These are phyloP conservation scores for Chalara sp. DNA, from an alignment of 2,329 filamentous ascomycete genomes.

Conservation along the genomic window DNA sequence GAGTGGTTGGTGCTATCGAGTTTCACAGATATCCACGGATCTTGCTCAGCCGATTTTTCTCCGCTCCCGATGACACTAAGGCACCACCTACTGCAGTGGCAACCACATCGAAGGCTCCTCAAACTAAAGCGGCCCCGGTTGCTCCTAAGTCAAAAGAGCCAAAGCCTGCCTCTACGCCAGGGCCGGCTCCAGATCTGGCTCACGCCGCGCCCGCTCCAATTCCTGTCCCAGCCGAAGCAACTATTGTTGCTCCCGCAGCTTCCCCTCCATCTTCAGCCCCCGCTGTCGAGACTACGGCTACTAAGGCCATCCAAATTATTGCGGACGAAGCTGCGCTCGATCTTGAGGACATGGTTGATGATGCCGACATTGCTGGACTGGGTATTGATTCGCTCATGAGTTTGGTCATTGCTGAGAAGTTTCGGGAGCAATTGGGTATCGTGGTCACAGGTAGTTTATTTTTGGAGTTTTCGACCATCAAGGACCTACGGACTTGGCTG, in stretches of 20 bases:
- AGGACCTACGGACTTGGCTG: conserved; percentile 25
- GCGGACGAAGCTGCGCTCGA: conserved; percentile 25
- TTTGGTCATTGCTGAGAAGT: conserved; percentile 26
- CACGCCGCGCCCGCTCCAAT: neutral
- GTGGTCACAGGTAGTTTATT: conserved; percentile 26
- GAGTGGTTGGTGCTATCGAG: conserved; percentile 24
- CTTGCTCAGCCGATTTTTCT: conserved; percentile 34
- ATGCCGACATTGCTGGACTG: conserved; percentile 24
- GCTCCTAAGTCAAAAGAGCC: neutral
- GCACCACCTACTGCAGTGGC: neutral
- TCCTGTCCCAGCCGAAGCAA: neutral
- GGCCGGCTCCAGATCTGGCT: neutral
- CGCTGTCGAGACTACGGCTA: conserved; percentile 10
- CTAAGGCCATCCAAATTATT: conserved; percentile 25
- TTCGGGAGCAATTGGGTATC: conserved; percentile 28
- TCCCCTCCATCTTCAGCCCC: conserved; percentile 14
- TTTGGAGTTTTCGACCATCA: conserved; percentile 30
- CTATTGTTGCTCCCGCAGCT: conserved; percentile 16
- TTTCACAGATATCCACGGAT: conserved; percentile 32
- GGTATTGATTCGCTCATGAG: conserved; percentile 31
- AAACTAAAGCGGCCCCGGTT: neutral
- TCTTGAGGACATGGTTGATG: conserved; percentile 19
- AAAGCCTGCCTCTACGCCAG: neutral
- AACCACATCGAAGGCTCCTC: neutral
- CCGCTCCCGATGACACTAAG: conserved; percentile 22